Evolutionary conservation across 2,329 filamentous ascomycete species (phyloP).

Genomic region (Monilinia vaccinii-corymbosi): DNA sequence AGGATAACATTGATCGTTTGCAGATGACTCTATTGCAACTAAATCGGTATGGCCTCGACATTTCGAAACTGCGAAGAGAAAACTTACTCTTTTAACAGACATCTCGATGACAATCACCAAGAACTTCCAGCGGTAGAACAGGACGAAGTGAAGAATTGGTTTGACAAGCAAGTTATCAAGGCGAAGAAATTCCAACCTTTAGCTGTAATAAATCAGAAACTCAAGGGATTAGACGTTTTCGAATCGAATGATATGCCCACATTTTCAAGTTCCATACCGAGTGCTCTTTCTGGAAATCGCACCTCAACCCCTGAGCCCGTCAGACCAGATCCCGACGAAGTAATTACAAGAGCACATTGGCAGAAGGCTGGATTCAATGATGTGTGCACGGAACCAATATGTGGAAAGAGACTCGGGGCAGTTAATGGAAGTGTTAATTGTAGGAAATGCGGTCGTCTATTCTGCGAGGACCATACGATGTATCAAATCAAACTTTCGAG

Average conservation of each 20-base stretch:
- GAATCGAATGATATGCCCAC: conserved; percentile 57
- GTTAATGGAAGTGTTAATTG: conserved; percentile 85
- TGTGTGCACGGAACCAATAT: conserved; percentile 77
- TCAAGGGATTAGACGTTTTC: conserved; percentile 67
- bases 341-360: conserved; percentile 86
- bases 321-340: conserved; percentile 67
- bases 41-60: conserved; percentile 51
- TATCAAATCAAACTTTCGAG: conserved; percentile 97
- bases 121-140: conserved; percentile 64
- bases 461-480: conserved; percentile 98
- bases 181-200: conserved; percentile 68
- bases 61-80: conserved; percentile 15
- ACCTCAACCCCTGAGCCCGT: conserved; percentile 26
- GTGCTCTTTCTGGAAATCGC: conserved; percentile 31
- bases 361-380: conserved; percentile 68
- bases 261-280: conserved; percentile 26
- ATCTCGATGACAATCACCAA: conserved; percentile 65
- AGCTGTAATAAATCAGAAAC: conserved; percentile 64
- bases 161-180: conserved; percentile 65
- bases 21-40: conserved; percentile 87
- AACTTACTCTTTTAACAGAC: conserved; percentile 37
- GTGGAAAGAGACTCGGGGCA: conserved; percentile 68
- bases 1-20: conserved; percentile 17
- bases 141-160: conserved; percentile 73
- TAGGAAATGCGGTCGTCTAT: conserved; percentile 82